A percentile compares a stretch with the other conserved stretches of the same genome.
These are phyloP conservation scores for Zygosaccharomyces sapae DNA, from an alignment of 1,139 yeast species.

Conservation along the genomic window DNA sequence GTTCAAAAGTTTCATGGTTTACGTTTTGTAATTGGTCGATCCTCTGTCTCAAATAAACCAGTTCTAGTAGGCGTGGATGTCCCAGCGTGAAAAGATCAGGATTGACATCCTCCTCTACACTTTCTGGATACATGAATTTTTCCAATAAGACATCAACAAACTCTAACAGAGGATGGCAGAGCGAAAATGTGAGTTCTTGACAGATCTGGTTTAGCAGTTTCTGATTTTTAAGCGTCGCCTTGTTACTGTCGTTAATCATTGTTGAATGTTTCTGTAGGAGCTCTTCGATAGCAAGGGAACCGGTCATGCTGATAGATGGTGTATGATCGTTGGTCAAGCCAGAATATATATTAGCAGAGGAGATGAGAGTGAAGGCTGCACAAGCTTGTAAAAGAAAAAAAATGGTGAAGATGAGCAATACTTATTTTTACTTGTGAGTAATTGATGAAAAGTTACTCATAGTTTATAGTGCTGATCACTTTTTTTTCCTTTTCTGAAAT, in stretches of 20 bases:
- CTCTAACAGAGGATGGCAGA: slow-evolving; percentile 21
- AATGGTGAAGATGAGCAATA: neutral
- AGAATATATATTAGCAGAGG: slow-evolving; percentile 3
- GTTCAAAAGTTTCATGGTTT: slow-evolving; percentile 6
- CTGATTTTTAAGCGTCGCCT: slow-evolving; percentile 17
- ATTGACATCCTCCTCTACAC: slow-evolving; percentile 1
- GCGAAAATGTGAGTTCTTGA: slow-evolving; percentile 15
- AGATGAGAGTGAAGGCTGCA: no score
- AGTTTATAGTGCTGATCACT: slow-evolving; percentile 1
- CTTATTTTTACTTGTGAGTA: slow-evolving; percentile 1
- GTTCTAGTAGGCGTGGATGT: slow-evolving; percentile 26
- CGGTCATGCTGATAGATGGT: slow-evolving; percentile 10
- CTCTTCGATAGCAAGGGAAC: slow-evolving; percentile 9
- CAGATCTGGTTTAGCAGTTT: slow-evolving; percentile 18
- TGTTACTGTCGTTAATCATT: slow-evolving; percentile 14
- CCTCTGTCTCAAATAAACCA: slow-evolving; percentile 23
- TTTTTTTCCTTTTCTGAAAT: slow-evolving; percentile 1
- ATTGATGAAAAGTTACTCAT: slow-evolving; percentile 4
- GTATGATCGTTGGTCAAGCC: neutral
- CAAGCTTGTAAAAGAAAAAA: no score
- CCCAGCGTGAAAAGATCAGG: slow-evolving; percentile 20
- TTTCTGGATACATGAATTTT: slow-evolving; percentile 26
- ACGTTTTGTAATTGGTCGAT: slow-evolving; percentile 8
- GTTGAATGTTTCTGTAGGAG: slow-evolving; percentile 6
- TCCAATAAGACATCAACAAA: slow-evolving; percentile 28